These are phyloP conservation scores for Entelexis sorbosivorans DNA, from an alignment of 1,139 yeast genomes.

Conservation along the genomic window DNA sequence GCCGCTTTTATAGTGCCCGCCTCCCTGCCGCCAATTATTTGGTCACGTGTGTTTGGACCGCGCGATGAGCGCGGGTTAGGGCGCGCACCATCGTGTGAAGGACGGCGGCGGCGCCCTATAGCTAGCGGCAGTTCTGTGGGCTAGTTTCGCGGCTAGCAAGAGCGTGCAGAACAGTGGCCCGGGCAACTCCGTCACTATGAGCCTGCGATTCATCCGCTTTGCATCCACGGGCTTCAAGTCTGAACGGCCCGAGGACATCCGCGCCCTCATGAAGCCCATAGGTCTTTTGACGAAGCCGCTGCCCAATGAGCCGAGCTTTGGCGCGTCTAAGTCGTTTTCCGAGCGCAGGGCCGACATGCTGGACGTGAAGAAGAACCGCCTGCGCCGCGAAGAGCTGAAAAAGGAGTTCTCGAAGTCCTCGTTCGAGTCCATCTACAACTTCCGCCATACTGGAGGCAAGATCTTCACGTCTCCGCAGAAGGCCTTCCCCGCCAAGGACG, in stretches of 20 bases:
- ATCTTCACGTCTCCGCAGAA: constrained; percentile 71
- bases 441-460: constrained; percentile 71
- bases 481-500: constrained; percentile 60
- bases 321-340: neutral
- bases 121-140: no score
- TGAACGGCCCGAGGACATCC: constrained; percentile 33
- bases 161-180: no score
- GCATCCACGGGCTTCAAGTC: constrained; percentile 20
- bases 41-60: constrained; percentile 3
- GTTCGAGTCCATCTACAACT: constrained; percentile 70
- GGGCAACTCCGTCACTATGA: no score
- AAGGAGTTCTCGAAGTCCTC: constrained; percentile 79
- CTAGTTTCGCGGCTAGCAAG: no score
- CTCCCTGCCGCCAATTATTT: neutral
- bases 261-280: constrained; percentile 37
- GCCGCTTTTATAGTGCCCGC: neutral
- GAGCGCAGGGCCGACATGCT: constrained; percentile 38
- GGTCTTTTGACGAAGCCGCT: constrained; percentile 37
- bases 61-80: no score
- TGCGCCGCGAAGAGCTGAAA: constrained; percentile 51
- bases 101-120: no score
- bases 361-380: constrained; percentile 39
- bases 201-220: constrained; percentile 8
- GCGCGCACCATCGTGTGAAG: no score
- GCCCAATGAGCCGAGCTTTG: constrained; percentile 28